Evolutionary conservation across 768 basidiomycete species (phyloP).

Genomic region (Leccinellum albellum): DNA sequence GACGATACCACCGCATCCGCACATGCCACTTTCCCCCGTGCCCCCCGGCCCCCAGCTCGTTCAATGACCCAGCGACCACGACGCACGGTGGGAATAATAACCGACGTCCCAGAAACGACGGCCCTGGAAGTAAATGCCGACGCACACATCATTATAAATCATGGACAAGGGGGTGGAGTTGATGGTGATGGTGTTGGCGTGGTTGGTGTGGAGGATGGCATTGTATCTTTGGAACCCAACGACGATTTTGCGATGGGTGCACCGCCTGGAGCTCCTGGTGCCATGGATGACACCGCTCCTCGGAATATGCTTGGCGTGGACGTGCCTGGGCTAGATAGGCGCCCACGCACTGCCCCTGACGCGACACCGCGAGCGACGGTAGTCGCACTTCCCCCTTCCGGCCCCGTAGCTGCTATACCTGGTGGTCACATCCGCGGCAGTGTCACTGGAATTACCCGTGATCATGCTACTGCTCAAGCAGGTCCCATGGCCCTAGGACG

Average conservation of each 20-base stretch:
- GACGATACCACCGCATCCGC: conserved; percentile 27
- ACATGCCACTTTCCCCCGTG: conserved; percentile 32
- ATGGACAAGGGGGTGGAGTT: conserved; percentile 37
- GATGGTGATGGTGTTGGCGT: conserved; percentile 41
- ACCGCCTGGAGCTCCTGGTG: conserved; percentile 87
- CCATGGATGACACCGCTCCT: conserved; percentile 42
- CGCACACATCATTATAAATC: conserved; percentile 51
- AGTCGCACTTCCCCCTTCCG: conserved; percentile 46
- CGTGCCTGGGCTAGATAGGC: conserved; percentile 28
- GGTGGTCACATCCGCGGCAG: conserved; percentile 18
- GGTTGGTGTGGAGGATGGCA: conserved; percentile 65
- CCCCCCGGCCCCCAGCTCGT: conserved; percentile 23
- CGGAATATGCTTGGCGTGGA: conserved; percentile 28
- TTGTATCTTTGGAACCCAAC: conserved; percentile 74
- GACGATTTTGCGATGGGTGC: conserved; percentile 90
- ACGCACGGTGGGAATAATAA: conserved; percentile 47
- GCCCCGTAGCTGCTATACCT: conserved; percentile 4
- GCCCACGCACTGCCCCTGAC: conserved; percentile 45
- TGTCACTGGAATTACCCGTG: conserved; percentile 11
- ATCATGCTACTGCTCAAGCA: conserved; percentile 11
- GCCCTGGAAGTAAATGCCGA: conserved; percentile 41
- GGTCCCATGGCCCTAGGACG: conserved; percentile 19
- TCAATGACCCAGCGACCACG: conserved; percentile 36
- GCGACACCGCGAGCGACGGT: conserved; percentile 63
- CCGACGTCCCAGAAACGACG: conserved; percentile 35